Evolutionary conservation across 2,329 filamentous ascomycete species (phyloP), one percentile per base, ranked within the genome.

Genomic region (Camptophora hylomeconis): DNA sequence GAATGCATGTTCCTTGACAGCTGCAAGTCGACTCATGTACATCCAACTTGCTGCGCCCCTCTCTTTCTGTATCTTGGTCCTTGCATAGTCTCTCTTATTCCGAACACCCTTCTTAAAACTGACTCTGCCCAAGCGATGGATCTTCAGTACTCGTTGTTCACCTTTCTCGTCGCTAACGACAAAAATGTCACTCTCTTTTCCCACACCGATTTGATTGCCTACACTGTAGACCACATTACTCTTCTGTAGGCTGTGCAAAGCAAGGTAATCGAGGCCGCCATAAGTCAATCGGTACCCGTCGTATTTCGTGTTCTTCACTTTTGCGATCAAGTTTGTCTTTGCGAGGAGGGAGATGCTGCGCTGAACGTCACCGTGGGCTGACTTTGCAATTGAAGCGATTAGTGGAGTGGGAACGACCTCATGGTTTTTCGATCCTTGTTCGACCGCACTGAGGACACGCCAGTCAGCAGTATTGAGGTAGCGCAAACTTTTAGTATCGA

Each of bases 281-380:
- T 98, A 98, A 5, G 87, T 93, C 31, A 98, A 69, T 30, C 92
- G 76, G 60, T 98, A 98, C 37, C 89, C 89, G 49, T 98, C 89
- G 58, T 98, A 98, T 55, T 83, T 87, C 39, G 87, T 82, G 54
- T 95, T 93, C 57, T 93, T 92, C 44, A 93, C 75, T 44, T 80
- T 80, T 24, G 80, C 84, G 46, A 98, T 93, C 45, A 98, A 68
- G 36, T 82, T 82, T 26, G 78, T 75, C 57, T 98, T 98, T 39
- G 89, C 89, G 29, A 98, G 74, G 30, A 74, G 77, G 14, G 86
- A 92, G 44, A 98, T 95, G 49, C 75, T 78, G 47, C 69, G 80
- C 55, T 89, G 80, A 12, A 92, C 83, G 28, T 43, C 42, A 36
- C 81, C 80, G 45, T 69, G 78, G 41, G 72, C 71, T 33, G 80